These are phyloP conservation scores for Solanum phureja DNA, from an alignment of 257 asterid genomes.

Conservation along the genomic window DNA sequence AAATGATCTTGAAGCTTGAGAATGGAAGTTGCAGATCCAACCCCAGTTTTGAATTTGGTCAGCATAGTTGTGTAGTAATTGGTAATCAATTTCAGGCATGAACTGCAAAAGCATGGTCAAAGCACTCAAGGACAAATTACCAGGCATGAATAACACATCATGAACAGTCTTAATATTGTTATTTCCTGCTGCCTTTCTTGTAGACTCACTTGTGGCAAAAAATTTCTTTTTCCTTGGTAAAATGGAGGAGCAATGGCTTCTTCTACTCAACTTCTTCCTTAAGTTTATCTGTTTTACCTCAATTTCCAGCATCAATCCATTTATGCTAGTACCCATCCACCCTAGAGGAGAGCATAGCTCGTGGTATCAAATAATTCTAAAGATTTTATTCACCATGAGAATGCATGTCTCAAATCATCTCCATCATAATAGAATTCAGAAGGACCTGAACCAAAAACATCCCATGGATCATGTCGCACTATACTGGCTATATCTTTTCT, in stretches of 20 bases:
- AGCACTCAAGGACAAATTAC: constrained; percentile 16
- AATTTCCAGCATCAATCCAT: constrained; percentile 14
- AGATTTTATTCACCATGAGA: too few relatives aligned
- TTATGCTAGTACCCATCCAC: constrained; percentile 8
- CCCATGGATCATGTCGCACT: too few relatives aligned
- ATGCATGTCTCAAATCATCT: not conserved
- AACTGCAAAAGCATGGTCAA: too few relatives aligned
- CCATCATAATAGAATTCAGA: constrained; percentile 21
- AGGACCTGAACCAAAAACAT: too few relatives aligned
- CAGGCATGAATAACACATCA: constrained; percentile 10
- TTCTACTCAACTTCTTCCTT: constrained; percentile 24
- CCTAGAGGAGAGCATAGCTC: not conserved
- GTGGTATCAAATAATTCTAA: not conserved
- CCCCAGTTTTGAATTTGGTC: too few relatives aligned
- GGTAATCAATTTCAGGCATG: too few relatives aligned
- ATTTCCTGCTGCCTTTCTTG: constrained; percentile 23
- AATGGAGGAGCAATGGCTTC: constrained; percentile 89
- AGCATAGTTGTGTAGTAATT: too few relatives aligned
- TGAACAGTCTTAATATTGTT: not conserved
- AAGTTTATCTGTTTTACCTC: constrained; percentile 7
- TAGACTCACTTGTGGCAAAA: constrained; percentile 29
- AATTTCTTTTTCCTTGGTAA: constrained; percentile 48
- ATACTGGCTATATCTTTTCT: too few relatives aligned
- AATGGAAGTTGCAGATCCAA: too few relatives aligned
- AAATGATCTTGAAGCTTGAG: too few relatives aligned